Base-by-base conservation (phyloP, 2,329 filamentous ascomycete species). In the Colletotrichum spinosum region DNA sequence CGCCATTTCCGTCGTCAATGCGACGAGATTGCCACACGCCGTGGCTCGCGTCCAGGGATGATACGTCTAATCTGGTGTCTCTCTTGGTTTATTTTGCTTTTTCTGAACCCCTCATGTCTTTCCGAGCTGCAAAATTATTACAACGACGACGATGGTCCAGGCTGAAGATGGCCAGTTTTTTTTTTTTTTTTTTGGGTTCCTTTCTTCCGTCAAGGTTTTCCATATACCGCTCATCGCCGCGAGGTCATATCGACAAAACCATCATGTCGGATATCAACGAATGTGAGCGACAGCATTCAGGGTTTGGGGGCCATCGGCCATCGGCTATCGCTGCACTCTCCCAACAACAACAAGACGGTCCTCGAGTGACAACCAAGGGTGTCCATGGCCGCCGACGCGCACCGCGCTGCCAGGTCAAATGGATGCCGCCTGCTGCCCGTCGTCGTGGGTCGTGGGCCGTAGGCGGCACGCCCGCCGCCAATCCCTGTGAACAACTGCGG, bases 1-100 rank as follows among this genome's bases (percentile, higher is more conserved):
- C 38, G 56, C 51, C 45, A 48, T 25, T 13, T 10, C 55, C 55
- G 17, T 12, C 52, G 61, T 61, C 51, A 65, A 61, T 48, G 51
- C 62, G 62, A 65, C 17, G 57, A 65, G 62, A 65, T 65, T 65
- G n/a, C 62, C 57, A 45, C 55, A 61, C 41, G 25, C 25, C 25
- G 33, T 55, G 57, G 57, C 55, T 13, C 9, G 39, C 15, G 57
- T 52, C 62, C 62, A 57, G 61, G 44, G 62, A 56, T 61, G 39
- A 6, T n/a, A 65, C 52, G 57, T 41, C 57, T 50, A 64, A 52
- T 65, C 8, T 15, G 41, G 35, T 48, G 17, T 65, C 53, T 65
- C 44, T 60, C 37, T 39, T 17, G 55, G 52, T 61, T 65, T 55
- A 46, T 61, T 56, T 65, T 61, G 57, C 57, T 65, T 65, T 65